Evolutionary conservation across 257 asterid genomes (phyloP), one percentile per base, ranked within the genome.

Genomic region (Nicotiana knightiana): DNA sequence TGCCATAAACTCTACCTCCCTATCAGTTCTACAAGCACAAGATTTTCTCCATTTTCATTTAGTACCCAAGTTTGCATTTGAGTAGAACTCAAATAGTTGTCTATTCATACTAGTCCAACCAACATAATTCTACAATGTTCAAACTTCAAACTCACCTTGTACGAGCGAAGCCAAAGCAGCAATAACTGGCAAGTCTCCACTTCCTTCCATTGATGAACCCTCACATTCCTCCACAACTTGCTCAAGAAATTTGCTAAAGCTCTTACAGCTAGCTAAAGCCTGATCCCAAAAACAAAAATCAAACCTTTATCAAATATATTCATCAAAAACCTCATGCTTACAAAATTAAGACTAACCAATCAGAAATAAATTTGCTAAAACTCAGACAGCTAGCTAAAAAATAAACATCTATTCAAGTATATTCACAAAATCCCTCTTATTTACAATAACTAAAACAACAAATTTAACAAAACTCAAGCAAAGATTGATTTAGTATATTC

Each of bases 181-280:
- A 82, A 90, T 59, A 82, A 94, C 90, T 17, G 98, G 97, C 62
- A 89, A 82, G 81, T 77, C 77, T 79, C 85, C 86, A 73, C 83
- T 88, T 82, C 82, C 89, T 68, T 84, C 92, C 81, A n/a, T 75
- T 15, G 92, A 83, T 12, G 80, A 80, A 21, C 80, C 82, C 67
- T 87, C 91, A 77, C 77, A 87, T 82, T 91, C 94, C 84, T 87
- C 91, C 84, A 90, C 54, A 85, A 86, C 80, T 82, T 83, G 88
- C 82, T 79, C 70, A 16, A 96, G 87, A 85, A 90, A 91, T 46
- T 77, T 87, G 66, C 86, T 86, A 39, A 96, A 96, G 84, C 91
- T 88, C 21, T 88, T 83, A 81, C 98, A 94, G 87, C 99, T 96
- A 17, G 98, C 88, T 87, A 96, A 83, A 78, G 97, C 96, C 99